phyloP scores from a whole-genome alignment of 208 protist genomes.

The Giardia muris region DNA sequence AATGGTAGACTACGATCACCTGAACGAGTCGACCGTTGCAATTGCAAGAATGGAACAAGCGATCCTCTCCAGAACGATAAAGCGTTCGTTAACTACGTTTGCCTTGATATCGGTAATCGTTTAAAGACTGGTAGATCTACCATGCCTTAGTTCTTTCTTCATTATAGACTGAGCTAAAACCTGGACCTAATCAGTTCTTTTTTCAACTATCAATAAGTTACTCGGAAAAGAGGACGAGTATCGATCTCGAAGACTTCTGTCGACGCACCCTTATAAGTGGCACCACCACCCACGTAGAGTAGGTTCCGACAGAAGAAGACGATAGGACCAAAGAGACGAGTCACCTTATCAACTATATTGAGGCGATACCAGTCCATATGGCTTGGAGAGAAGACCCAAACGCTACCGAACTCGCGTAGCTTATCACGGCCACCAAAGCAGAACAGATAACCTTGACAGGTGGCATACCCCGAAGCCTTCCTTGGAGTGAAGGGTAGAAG shows the following conservation, averaged over 20 bases:
- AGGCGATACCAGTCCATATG: neutral
- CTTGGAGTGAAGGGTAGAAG: neutral
- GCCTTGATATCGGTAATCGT: no score
- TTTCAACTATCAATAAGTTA: no score
- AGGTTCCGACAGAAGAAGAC: neutral
- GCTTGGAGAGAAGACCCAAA: neutral
- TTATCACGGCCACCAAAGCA: neutral
- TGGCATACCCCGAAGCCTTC: neutral
- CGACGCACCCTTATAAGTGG: neutral
- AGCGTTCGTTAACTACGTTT: no score
- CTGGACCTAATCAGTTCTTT: no score
- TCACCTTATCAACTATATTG: neutral
- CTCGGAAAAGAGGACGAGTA: neutral
- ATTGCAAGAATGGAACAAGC: no score
- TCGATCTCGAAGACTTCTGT: neutral
- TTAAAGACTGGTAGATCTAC: no score
- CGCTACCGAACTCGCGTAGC: neutral
- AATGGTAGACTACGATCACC: no score
- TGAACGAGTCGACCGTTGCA: no score
- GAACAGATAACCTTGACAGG: neutral
- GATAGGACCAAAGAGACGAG: neutral
- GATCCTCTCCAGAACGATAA: no score
- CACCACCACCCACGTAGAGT: neutral
- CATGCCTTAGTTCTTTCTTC: no score
- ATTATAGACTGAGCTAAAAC: no score